Base-by-base conservation (phyloP, 257 asterid species). In the Henckelia pumila region DNA sequence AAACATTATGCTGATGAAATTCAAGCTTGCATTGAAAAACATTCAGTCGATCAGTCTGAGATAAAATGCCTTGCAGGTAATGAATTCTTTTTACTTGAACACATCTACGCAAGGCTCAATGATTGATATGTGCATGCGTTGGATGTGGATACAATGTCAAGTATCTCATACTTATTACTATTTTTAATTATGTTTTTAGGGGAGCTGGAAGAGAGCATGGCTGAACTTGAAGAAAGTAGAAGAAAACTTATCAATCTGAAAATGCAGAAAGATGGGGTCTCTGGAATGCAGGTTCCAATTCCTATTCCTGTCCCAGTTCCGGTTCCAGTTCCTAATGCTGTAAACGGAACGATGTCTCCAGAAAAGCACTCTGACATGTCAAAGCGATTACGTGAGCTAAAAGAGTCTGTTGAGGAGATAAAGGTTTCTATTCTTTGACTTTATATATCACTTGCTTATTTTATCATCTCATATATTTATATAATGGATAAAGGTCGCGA, bases 161-260 rank as follows among this genome's bases (percentile, higher is more conserved):
- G 58, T 67, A 49, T 23, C 61, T 75, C 50, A 21, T 56, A 25
- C 35, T 52, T 71, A 61, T 24, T 63, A 10, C 33, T 64, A n/a
- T 58, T 26, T 64, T 66, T 75, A 67, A 13, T 70, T 63, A 20
- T 52, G 37, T 68, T 79, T 71, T 71, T 64, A 93, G 99, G 95
- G 62, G 97, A 90, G 71, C 74, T 93, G 78, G 99, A 91, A 75
- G 99, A 93, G 71, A 86, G 82, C 83, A 79, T 90, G 91, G 78
- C 84, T 17, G 99, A 86, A 79, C 92, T 90, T 67, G 99, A 93
- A 83, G 96, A 90, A 80, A 90, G 92, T 79, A 86, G 95, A 83
- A 88, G 97, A 78, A 93, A 91, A 74, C 78, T 93, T 44, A 82
- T 86, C 58, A 88, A 77, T 77, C 68, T 88, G 82, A 85, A 77